Conservation (phyloP, 352 stramenopile genomes). For the Phytopythium vexans region DNA sequence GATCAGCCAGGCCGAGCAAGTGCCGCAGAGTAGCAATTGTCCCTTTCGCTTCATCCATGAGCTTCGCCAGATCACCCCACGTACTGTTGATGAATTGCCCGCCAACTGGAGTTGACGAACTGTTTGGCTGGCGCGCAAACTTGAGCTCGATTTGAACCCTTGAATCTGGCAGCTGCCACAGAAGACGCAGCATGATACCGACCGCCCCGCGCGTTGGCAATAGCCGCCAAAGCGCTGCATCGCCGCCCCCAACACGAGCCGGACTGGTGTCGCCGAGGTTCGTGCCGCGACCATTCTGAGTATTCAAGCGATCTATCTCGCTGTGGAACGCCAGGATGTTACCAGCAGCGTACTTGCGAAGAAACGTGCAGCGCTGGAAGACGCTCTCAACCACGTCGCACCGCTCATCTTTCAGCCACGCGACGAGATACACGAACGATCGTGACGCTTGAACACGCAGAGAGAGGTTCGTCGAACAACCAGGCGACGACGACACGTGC, state of each 20-base stretch:
- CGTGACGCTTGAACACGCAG: slow-evolving; percentile 59
- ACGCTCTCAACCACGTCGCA: slow-evolving; percentile 26
- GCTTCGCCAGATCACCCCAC: slow-evolving; percentile 65
- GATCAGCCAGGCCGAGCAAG: slow-evolving; percentile 52
- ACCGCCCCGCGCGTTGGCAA: slow-evolving; percentile 57
- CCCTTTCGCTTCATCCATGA: slow-evolving; percentile 60
- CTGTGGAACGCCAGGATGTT: slow-evolving; percentile 60
- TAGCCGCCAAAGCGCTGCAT: slow-evolving; percentile 71
- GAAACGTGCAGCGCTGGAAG: slow-evolving; percentile 32
- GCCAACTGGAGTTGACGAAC: slow-evolving; percentile 31
- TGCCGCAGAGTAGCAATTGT: slow-evolving; percentile 63
- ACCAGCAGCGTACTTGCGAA: slow-evolving; percentile 29
- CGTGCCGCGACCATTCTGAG: slow-evolving; percentile 57
- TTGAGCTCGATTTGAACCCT: slow-evolving; percentile 22
- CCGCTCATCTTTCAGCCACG: slow-evolving; percentile 16
- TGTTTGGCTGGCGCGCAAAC: slow-evolving; percentile 7
- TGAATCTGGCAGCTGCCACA: slow-evolving; percentile 59
- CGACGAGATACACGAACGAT: slow-evolving; percentile 47
- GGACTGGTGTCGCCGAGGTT: slow-evolving; percentile 39
- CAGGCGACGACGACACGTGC: slow-evolving; percentile 44
- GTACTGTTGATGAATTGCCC: slow-evolving; percentile 46
- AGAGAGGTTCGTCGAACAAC: slow-evolving; percentile 63
- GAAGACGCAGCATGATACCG: slow-evolving; percentile 49
- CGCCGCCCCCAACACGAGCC: slow-evolving; percentile 11
- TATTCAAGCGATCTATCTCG: slow-evolving; percentile 71